phyloP scores from a whole-genome alignment of 2,329 filamentous ascomycete genomes.

The Diaporthe ilicicola region DNA sequence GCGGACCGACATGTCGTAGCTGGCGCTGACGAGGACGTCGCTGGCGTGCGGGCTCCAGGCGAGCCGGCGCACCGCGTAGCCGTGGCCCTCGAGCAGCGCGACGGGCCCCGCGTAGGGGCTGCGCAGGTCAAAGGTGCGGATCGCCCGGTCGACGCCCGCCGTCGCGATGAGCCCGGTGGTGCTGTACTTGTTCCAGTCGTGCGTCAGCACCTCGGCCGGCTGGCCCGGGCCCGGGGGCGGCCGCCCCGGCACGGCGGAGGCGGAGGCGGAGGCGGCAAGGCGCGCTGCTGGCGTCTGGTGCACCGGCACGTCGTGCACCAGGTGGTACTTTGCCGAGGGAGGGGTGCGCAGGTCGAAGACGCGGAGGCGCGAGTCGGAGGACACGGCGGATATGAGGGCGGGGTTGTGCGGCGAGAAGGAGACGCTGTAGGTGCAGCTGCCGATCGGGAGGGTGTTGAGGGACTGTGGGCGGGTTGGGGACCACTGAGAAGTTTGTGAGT shows the following conservation, averaged over 20 bases:
- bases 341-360: constrained; percentile 93
- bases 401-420: constrained; percentile 90
- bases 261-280: constrained; percentile 44
- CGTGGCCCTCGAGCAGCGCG: constrained; percentile 81
- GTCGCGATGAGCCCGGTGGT: constrained; percentile 80
- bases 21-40: constrained; percentile 85
- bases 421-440: constrained; percentile 94
- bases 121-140: constrained; percentile 91
- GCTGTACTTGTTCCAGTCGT: constrained; percentile 99
- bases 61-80: constrained; percentile 87
- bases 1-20: constrained; percentile 97
- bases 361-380: constrained; percentile 87
- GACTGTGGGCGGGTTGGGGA: constrained; percentile 79
- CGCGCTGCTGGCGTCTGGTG: constrained; percentile 68
- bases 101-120: constrained; percentile 77
- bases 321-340: constrained; percentile 85
- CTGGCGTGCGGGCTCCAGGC: constrained; percentile 95
- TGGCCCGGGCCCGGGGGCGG: constrained; percentile 49
- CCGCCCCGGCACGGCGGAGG: constrained; percentile 49
- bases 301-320: constrained; percentile 83
- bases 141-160: constrained; percentile 85
- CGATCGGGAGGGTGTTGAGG: constrained; percentile 86
- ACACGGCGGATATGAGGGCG: constrained; percentile 84
- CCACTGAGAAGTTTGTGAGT: constrained; percentile 65
- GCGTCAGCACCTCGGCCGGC: constrained; percentile 88